phyloP scores from a whole-genome alignment of 768 basidiomycete genomes.

The Lentinula sp. region DNA sequence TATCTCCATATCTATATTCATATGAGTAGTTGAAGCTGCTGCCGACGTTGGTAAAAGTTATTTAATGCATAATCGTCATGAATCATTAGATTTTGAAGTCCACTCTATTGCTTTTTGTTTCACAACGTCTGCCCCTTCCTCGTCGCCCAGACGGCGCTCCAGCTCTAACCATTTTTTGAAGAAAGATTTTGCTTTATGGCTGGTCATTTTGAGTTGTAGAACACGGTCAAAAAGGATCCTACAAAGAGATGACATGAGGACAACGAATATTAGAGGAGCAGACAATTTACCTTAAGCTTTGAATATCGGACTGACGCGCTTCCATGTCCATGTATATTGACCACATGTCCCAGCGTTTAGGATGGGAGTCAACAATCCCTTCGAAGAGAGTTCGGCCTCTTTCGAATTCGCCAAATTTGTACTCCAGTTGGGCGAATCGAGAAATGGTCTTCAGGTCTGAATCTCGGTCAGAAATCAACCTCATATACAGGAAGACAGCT shows the following conservation, averaged over 20 bases:
- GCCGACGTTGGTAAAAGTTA: constrained; percentile 15
- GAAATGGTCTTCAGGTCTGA: constrained; percentile 93
- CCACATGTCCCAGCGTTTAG: constrained; percentile 95
- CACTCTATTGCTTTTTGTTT: constrained; percentile 91
- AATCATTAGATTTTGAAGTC: constrained; percentile 60
- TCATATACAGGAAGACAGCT: background rate
- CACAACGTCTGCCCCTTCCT: constrained; percentile 70
- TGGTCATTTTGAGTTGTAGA: constrained; percentile 81
- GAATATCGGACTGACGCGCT: constrained; percentile 71
- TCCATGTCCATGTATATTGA: constrained; percentile 97
- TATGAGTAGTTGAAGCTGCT: constrained; percentile 24
- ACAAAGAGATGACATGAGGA: constrained; percentile 2
- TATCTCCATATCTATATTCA: constrained; percentile 19
- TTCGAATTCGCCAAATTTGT: constrained; percentile 89
- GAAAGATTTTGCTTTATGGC: constrained; percentile 91
- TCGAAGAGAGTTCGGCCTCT: constrained; percentile 95
- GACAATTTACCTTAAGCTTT: constrained; percentile 57
- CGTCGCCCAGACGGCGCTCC: constrained; percentile 83
- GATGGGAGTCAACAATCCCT: constrained; percentile 92
- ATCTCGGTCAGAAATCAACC: background rate
- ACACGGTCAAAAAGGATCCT: constrained; percentile 84
- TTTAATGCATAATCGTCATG: constrained; percentile 24
- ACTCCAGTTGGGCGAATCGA: constrained; percentile 92
- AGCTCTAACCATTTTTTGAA: constrained; percentile 98
- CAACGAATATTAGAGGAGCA: background rate